These are phyloP conservation scores for Ogataea degrootiae DNA, from an alignment of 805 yeast species.

Conservation along the genomic window DNA sequence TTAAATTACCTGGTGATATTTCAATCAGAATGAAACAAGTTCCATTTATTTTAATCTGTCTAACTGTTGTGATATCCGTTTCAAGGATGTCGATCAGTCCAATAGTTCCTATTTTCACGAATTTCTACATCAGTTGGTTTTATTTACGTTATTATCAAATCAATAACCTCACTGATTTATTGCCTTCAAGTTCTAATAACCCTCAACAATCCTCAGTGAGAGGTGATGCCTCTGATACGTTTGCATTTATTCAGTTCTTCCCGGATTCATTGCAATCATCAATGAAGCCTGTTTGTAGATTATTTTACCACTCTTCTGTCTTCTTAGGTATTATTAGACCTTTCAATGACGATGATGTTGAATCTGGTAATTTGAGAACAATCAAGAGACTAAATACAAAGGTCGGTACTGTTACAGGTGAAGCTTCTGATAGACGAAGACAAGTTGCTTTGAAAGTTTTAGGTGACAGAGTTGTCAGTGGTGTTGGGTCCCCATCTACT, in stretches of 20 bases:
- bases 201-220: constrained; percentile 33
- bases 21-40: constrained; percentile 54
- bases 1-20: constrained; percentile 37
- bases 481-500: background rate
- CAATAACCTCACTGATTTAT: constrained; percentile 29
- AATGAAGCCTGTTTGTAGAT: constrained; percentile 47
- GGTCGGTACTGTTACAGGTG: constrained; percentile 22
- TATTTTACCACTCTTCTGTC: constrained; percentile 34
- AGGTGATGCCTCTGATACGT: constrained; percentile 91
- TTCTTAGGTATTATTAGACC: constrained; percentile 49
- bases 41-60: constrained; percentile 42
- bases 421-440: constrained; percentile 71
- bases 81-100: constrained; percentile 38
- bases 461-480: constrained; percentile 41
- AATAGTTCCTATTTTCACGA: constrained; percentile 48
- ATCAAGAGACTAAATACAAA: constrained; percentile 47
- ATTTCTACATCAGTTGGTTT: constrained; percentile 66
- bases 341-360: constrained; percentile 65
- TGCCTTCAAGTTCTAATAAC: constrained; percentile 18
- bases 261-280: constrained; percentile 56
- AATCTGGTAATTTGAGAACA: constrained; percentile 68
- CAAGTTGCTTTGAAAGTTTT: constrained; percentile 72
- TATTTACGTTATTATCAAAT: constrained; percentile 76
- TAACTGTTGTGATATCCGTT: constrained; percentile 27
- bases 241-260: constrained; percentile 78